Conservation (phyloP, 176 grass and related monocot species). For the Raddia guianensis region DNA sequence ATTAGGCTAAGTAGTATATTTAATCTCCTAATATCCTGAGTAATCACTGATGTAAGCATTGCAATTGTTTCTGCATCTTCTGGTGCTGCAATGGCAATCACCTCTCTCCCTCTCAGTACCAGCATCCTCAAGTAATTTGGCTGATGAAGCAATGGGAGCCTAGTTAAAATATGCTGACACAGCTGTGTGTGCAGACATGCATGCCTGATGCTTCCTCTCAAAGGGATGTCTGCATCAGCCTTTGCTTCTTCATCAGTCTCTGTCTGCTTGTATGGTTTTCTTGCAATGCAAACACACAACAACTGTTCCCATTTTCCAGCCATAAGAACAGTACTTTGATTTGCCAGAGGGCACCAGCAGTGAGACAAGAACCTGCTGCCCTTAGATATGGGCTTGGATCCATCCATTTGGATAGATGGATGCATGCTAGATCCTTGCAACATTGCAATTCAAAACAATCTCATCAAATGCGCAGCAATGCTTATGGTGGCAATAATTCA, state of each 20-base stretch:
- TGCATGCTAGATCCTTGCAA: conserved; percentile 6
- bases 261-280: conserved; percentile 43
- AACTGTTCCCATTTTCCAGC: neutral
- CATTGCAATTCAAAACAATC: neutral
- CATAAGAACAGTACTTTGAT: conserved; percentile 2
- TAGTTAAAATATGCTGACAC: neutral
- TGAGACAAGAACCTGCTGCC: conserved; percentile 37
- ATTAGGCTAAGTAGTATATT: conserved; percentile 2
- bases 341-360: conserved; percentile 9
- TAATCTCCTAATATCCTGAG: neutral
- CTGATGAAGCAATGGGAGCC: neutral
- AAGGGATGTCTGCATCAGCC: conserved; percentile 46
- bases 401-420: conserved; percentile 24
- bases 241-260: conserved; percentile 39
- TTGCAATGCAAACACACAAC: conserved; percentile 29
- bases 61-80: neutral
- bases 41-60: conserved; percentile 1
- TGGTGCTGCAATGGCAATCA: neutral
- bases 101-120: neutral
- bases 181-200: conserved; percentile 18
- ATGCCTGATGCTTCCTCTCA: conserved; percentile 34
- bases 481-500: conserved; percentile 29
- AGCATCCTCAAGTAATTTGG: neutral
- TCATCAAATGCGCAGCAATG: conserved; percentile 8
- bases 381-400: conserved; percentile 27